Base-by-base conservation (phyloP, 192 early-diverging fungal genomes). In the Cetraspora pellucida region DNA sequence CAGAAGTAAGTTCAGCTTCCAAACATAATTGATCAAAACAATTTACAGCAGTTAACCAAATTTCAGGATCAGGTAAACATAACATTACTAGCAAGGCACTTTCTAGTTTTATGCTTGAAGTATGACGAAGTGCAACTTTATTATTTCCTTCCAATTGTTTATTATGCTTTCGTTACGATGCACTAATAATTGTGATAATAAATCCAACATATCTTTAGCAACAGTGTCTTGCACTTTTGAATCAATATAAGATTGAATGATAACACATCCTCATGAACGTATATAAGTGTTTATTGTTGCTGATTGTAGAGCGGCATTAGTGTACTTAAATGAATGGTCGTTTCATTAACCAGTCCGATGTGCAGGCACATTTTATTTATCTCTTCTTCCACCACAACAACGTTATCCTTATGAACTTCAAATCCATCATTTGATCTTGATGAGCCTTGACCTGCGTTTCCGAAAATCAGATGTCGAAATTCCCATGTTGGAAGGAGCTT, bases 51-150 rank as follows among this genome's bases (percentile, higher is more conserved):
- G 79, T 80, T 0, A 85, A 84, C 58, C 85, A 86, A 31, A 93
- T 87, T 37, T 91, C 92, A 9, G 82, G 83, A 65, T 95, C 92
- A 1, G 91, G 80, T 2, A 89, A 90, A 68, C 93, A 94, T 9
- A 95, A 79, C 10, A 89, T 77, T 19, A 96, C 87, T 45, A 95
- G 77, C 9, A 95, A 83, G 13, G 89, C 86, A 49, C 90, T 90
- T 75, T 96, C 95, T 37, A 95, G 77, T 19, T 88, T 84, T 31
- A 93, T 87, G 55, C 87, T 87, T n/a, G 93, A 90, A 30, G 87
- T 85, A 44, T 90, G 83, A n/a, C 92, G 81, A 52, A 94, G 90
- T n/a, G 63, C 17, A 44, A 65, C n/a, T n/a, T n/a, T n/a, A 44
- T 65, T 65, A n/a, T 19, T 65, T 21, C 16, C 19, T 21, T 28